Percentiles rank a stretch among this genome's conserved stretches.
phyloP scores from a whole-genome alignment of 352 stramenopile genomes.

The Globisporangium acanthophoron region DNA sequence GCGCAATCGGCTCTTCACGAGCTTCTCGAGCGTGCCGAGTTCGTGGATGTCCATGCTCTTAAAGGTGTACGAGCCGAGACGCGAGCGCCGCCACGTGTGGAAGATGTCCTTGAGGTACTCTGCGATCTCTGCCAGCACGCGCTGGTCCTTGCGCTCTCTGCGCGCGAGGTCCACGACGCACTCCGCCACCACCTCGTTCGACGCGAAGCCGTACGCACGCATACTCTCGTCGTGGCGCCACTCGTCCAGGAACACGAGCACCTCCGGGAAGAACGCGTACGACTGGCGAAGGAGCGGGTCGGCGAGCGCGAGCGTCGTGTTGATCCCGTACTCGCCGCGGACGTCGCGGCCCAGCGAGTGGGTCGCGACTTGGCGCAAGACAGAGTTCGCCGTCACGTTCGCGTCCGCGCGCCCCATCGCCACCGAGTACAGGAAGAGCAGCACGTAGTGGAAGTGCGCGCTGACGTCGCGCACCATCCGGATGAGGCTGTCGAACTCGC shows the following conservation, averaged over 20 bases:
- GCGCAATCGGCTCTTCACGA: slow-evolving; percentile 9
- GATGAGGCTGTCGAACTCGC: slow-evolving; percentile 20
- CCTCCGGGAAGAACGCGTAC: slow-evolving; percentile 63
- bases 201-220: slow-evolving; percentile 29
- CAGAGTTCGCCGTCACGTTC: neutral
- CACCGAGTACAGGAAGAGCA: slow-evolving; percentile 40
- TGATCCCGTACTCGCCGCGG: slow-evolving; percentile 7
- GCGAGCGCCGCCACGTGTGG: slow-evolving; percentile 9
- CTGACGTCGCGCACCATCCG: slow-evolving; percentile 17
- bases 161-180: slow-evolving; percentile 1
- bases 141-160: neutral
- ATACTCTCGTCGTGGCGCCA: slow-evolving; percentile 40
- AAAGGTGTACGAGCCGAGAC: slow-evolving; percentile 4
- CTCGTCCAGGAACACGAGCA: slow-evolving; percentile 59
- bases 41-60: slow-evolving; percentile 7
- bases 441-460: slow-evolving; percentile 35
- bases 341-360: slow-evolving; percentile 1
- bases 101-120: slow-evolving; percentile 11
- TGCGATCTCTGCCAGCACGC: slow-evolving; percentile 2
- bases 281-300: slow-evolving; percentile 41
- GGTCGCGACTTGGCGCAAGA: slow-evolving; percentile 5
- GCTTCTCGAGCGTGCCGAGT: slow-evolving; percentile 7
- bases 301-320: neutral
- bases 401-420: slow-evolving; percentile 28
- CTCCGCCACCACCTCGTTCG: slow-evolving; percentile 11